Base-by-base conservation (phyloP, 805 yeast genomes). In the Yarrowia deformans region DNA sequence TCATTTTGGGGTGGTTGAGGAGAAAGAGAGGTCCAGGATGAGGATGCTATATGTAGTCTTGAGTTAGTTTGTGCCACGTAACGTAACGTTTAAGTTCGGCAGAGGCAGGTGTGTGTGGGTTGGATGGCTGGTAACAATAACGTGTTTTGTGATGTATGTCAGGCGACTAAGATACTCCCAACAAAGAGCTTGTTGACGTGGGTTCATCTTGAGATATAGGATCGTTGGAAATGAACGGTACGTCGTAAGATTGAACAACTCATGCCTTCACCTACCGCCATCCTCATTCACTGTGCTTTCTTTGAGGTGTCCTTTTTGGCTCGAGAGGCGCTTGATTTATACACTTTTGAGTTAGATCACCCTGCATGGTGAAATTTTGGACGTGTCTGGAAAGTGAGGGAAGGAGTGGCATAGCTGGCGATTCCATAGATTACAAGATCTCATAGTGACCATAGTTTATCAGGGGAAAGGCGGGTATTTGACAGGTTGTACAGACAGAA, bases 1-100 rank as follows among this genome's bases (percentile, higher is more conserved):
- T 83, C 85, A 83, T 83, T 61, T 63, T 63, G 34, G 56, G 55
- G 29, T 50, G 16, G 55, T 37, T 48, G 55, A 23, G 19, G 56
- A 63, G 35, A 48, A 63, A 63, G 56, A 63, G 56, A 63, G 39
- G 56, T 29, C 29, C 46, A 37, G 56, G 45, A 46, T n/a, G n/a
- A 10, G 54, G 67, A 16, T 61, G 64, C 48, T 60, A 60, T 60
- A 60, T 43, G 66, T 60, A 60, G 66, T 60, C 66, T 52, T 34
- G 52, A 45, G 50, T 45, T 43, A 60, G 66, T 60, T 60, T 43
- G 66, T 45, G 66, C 66, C 66, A 60, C 66, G 66, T 60, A 60
- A 60, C 10, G 42, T 45, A 60, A 60, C 52, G 66, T 60, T 60
- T 60, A 60, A 39, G 66, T 60, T 60, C 19, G 42, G 37, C 52